phyloP scores from a whole-genome alignment of 805 yeast genomes.

The Wickerhamomyces subpelliculosus region DNA sequence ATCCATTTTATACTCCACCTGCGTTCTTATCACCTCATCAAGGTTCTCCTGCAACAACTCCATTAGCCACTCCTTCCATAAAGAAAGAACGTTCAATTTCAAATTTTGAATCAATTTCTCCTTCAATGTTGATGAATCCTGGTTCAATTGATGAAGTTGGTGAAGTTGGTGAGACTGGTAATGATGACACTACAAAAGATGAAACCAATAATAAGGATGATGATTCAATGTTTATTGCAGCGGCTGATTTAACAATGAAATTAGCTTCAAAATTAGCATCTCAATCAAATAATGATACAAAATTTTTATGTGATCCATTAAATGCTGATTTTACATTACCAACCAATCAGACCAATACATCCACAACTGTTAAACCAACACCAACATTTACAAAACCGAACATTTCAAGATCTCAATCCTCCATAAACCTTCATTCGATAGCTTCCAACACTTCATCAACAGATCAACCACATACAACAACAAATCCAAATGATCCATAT shows the following conservation, averaged over 20 bases:
- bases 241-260: conserved; percentile 24
- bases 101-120: conserved; percentile 10
- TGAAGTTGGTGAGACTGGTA: neutral
- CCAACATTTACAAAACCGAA: neutral
- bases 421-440: conserved; percentile 48
- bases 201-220: conserved; percentile 1
- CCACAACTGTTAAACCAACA: neutral
- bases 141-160: neutral
- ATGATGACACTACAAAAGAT: neutral
- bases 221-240: conserved; percentile 16
- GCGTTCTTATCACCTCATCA: conserved; percentile 35
- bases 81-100: conserved; percentile 5
- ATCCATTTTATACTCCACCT: conserved; percentile 44
- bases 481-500: conserved; percentile 1
- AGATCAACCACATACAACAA: neutral
- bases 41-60: conserved; percentile 15
- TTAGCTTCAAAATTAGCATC: conserved; percentile 18
- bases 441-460: conserved; percentile 23
- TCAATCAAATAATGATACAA: neutral
- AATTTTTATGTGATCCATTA: conserved; percentile 3
- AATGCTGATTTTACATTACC: conserved; percentile 1
- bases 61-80: conserved; percentile 19
- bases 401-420: conserved; percentile 38
- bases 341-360: neutral
- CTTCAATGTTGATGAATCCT: conserved; percentile 15